phyloP scores from a whole-genome alignment of 176 grass and related monocot genomes.

The Musa schizocarpa region DNA sequence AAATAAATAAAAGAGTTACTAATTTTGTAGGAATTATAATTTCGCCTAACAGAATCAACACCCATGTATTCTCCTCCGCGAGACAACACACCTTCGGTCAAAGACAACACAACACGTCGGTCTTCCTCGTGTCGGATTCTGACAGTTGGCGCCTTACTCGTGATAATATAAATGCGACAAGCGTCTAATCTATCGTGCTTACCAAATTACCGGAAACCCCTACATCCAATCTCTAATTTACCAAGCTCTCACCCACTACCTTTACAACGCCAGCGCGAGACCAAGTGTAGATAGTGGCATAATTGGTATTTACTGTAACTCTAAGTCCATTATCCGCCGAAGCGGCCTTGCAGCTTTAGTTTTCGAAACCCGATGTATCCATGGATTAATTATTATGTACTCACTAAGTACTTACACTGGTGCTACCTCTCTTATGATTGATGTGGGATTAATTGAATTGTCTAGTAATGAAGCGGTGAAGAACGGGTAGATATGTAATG shows the following conservation, averaged over 20 bases:
- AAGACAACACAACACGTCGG: neutral
- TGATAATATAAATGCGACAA: neutral
- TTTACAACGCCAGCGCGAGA: no score
- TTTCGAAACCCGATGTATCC: neutral
- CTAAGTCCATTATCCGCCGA: neutral
- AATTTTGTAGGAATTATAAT: no score
- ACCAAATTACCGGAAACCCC: neutral
- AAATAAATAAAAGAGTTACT: no score
- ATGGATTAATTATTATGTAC: neutral
- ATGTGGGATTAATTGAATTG: no score
- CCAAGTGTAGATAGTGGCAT: neutral
- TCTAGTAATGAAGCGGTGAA: no score
- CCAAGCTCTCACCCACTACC: neutral
- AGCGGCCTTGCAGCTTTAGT: neutral
- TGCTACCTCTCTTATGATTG: no score
- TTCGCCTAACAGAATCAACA: no score
- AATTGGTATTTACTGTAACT: neutral
- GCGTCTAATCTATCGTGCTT: neutral
- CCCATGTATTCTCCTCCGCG: neutral
- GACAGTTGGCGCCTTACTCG: neutral
- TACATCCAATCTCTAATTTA: neutral
- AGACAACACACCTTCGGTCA: neutral
- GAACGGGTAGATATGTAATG: neutral
- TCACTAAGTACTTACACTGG: accelerated
- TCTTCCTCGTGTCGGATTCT: neutral